Evolutionary conservation across 2,329 filamentous ascomycete genomes (phyloP).

Genomic region (Colletotrichum sojae): DNA sequence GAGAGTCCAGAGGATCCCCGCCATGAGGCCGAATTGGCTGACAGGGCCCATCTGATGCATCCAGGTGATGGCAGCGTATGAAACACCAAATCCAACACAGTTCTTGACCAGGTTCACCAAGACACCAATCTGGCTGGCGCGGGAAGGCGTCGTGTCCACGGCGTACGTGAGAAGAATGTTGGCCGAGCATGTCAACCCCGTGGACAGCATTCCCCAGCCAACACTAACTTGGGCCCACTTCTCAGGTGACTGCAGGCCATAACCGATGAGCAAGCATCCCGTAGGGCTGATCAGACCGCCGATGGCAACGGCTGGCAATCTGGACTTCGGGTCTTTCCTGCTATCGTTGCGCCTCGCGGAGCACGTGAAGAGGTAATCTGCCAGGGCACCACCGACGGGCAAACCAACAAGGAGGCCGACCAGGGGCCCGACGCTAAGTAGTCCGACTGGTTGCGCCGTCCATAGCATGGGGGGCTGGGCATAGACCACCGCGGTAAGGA

Average conservation of each 20-base stretch:
- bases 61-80: conserved; percentile 40
- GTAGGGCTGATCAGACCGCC: conserved; percentile 41
- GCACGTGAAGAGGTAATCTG: conserved; percentile 34
- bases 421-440: conserved; percentile 28
- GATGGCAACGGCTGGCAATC: conserved; percentile 38
- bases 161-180: conserved; percentile 43
- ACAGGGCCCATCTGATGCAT: conserved; percentile 27
- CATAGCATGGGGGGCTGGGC: conserved; percentile 26
- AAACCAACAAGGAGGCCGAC: conserved; percentile 27
- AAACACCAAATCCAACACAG: conserved; percentile 39
- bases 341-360: conserved; percentile 9
- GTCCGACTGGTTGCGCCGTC: conserved; percentile 26
- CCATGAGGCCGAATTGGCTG: conserved; percentile 42
- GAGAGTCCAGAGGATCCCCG: conserved; percentile 37
- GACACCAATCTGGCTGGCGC: conserved; percentile 41
- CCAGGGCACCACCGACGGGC: conserved; percentile 31
- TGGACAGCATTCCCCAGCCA: conserved; percentile 42
- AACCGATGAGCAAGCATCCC: conserved; percentile 41
- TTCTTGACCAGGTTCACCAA: conserved; percentile 44
- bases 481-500: conserved; percentile 25
- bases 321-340: conserved; percentile 29
- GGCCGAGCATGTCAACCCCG: conserved; percentile 42
- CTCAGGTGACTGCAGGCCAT: conserved; percentile 29
- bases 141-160: conserved; percentile 39
- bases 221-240: conserved; percentile 39